Evolutionary conservation across 495 filamentous ascomycete genomes (phyloP), one percentile per base, ranked within the genome.

Genomic region (Podospora fimiseda): DNA sequence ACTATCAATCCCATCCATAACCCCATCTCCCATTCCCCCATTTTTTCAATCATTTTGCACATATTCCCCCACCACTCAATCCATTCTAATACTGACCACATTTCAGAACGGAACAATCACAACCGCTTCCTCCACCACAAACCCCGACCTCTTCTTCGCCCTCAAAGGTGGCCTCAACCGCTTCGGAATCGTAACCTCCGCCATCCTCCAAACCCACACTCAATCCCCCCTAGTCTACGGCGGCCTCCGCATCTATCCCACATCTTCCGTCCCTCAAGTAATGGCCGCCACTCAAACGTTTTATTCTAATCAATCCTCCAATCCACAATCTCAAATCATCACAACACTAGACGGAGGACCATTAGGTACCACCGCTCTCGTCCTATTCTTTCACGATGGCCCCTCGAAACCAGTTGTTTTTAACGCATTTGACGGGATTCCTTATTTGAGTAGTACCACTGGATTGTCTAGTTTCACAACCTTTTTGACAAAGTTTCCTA

Each of bases 331-430:
- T 0, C 69, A 70, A 0, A 73, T 82, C 21, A 81, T 83, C 40
- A 56, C 76, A 50, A 83, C 81, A 0, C 59, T 74, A 0, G 73
- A 80, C 50, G 57, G 40, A 9, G 60, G 64, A 0, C 30, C 74
- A 0, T 22, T 80, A 36, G 73, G 80, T n/a, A 67, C 75, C 36
- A 78, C 74, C 67, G 71, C 80, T 22, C 57, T 82, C 52, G 81
- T 80, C 50, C 54, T 83, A 3, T 57, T 65, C 40, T 85, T 83
- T 69, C 80, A 83, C 56, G 78, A 85, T 41, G 81, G 79, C 2
- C 76, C 79, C 0, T 67, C 74, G 45, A 78, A 79, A 11, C 80
- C 80, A 2, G 58, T 66, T 8, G 65, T 78, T 1, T 83, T 85
- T 43, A 72, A 78, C 46, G 68, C 71, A 38, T 83, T 85, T 61